Conservation (phyloP, 192 early-diverging fungal species). For the Entrophospora sp. region DNA sequence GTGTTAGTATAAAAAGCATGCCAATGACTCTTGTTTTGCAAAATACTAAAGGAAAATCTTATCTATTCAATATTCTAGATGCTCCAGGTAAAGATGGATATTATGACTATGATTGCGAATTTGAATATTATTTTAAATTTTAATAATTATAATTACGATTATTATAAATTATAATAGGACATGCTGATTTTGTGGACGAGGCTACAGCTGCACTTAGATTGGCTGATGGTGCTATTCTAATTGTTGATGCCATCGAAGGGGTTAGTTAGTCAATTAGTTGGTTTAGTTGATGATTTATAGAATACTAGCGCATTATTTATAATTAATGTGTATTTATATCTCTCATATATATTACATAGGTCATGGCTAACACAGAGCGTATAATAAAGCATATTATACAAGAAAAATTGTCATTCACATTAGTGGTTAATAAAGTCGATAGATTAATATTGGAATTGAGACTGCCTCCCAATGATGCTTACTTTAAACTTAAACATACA, state of each 20-base stretch:
- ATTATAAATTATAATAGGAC: constrained; percentile 49
- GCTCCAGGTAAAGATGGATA: constrained; percentile 60
- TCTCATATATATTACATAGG: too few species aligned
- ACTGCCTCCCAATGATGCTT: constrained; percentile 92
- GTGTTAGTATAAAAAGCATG: constrained; percentile 86
- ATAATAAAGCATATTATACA: constrained; percentile 72
- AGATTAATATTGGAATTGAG: constrained; percentile 95
- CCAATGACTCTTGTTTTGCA: constrained; percentile 88
- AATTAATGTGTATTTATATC: too few species aligned
- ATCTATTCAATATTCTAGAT: constrained; percentile 84
- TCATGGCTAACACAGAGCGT: constrained; percentile 90
- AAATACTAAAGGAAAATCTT: constrained; percentile 80
- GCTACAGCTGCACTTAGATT: constrained; percentile 77
- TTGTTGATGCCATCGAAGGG: constrained; percentile 95
- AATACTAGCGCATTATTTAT: background rate
- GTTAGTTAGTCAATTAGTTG: constrained; percentile 27
- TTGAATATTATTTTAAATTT: background rate
- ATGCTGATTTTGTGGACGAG: constrained; percentile 93
- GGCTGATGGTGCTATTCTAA: constrained; percentile 81
- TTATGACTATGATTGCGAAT: background rate
- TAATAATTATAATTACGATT: too few species aligned
- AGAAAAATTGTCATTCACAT: constrained; percentile 68
- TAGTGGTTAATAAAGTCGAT: constrained; percentile 98
- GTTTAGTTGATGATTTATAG: background rate
- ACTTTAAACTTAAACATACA: constrained; percentile 91